These are phyloP conservation scores for Gonium pectorale DNA, from an alignment of 139 green algal genomes.

Conservation along the genomic window DNA sequence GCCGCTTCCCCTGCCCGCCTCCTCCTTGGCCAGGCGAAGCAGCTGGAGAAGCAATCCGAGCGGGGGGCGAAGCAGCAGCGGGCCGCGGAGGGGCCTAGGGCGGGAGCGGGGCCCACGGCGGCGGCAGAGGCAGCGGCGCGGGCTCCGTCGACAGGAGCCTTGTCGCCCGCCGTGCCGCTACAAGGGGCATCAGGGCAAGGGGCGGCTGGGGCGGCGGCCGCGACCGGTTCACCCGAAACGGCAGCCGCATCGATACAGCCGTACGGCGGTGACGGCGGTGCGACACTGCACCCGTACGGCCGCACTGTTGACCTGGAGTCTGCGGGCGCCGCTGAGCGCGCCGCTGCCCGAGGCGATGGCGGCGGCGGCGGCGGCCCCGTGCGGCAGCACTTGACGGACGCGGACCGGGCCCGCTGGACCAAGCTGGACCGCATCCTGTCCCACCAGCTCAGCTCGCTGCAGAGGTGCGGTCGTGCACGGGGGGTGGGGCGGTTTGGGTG, in stretches of 20 bases:
- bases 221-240: no score
- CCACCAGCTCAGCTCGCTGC: no score
- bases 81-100: no score
- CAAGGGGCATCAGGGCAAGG: not conserved
- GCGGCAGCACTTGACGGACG: conserved; percentile 36
- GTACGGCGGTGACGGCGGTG: no score
- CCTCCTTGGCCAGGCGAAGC: no score
- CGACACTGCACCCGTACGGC: conserved; percentile 29
- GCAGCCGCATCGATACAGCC: no score
- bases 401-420: conserved; percentile 21
- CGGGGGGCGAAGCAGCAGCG: no score
- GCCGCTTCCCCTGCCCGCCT: no score
- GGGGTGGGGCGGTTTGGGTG: no score
- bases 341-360: conserved; percentile 45
- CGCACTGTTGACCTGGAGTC: conserved; percentile 26
- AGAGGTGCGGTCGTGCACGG: no score
- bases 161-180: not conserved
- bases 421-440: conserved; percentile 43
- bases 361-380: conserved; percentile 16
- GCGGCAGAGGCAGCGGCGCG: not conserved
- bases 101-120: no score
- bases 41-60: no score
- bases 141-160: not conserved
- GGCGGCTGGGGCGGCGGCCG: not conserved
- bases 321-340: conserved; percentile 35